Percentiles rank a stretch among this genome's conserved stretches.
These are phyloP conservation scores for Nephromyces sp. DNA, from an alignment of 169 alveolate genomes.

Conservation along the genomic window DNA sequence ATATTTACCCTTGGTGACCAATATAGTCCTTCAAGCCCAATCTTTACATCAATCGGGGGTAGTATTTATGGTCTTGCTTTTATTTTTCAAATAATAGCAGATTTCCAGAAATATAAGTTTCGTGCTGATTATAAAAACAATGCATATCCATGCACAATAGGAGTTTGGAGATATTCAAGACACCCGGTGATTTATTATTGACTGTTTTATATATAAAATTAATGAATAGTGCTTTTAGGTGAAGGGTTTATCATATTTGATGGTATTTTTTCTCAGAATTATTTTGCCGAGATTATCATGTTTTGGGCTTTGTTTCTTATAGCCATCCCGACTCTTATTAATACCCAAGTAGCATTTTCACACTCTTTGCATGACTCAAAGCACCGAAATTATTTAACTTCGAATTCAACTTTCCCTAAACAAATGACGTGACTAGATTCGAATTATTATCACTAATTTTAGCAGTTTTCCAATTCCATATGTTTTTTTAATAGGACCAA, in stretches of 20 bases:
- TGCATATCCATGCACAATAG: conserved; percentile 5
- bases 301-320: neutral
- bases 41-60: neutral
- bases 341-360: neutral
- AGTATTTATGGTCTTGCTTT: neutral
- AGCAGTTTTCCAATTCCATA: neutral
- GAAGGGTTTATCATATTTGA: no score
- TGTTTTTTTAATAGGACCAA: neutral
- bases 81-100: neutral
- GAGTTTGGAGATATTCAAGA: conserved; percentile 1
- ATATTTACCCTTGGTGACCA: neutral
- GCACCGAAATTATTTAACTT: no score
- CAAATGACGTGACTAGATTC: neutral
- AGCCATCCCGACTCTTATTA: neutral
- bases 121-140: neutral
- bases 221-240: no score
- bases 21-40: neutral
- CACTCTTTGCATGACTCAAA: no score
- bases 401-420: no score
- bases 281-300: neutral
- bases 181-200: no score
- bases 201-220: no score
- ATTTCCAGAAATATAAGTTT: neutral
- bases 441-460: neutral
- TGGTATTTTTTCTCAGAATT: neutral